A percentile compares a stretch with the other conserved stretches of the same genome.
phyloP scores from a whole-genome alignment of 305 asterid genomes.

The Plantago coronopus region DNA sequence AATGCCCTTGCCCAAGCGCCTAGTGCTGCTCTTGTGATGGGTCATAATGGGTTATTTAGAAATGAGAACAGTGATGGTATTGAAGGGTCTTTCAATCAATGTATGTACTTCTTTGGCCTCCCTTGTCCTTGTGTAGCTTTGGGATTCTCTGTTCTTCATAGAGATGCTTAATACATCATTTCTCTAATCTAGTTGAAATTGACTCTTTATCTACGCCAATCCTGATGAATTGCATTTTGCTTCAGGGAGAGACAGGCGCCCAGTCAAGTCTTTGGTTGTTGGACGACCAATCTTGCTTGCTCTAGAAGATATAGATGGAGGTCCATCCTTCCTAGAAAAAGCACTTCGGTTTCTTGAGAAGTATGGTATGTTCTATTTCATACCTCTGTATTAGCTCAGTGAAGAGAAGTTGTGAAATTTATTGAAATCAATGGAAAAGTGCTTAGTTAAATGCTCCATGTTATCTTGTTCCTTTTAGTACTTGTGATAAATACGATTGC shows the following conservation, averaged over 20 bases:
- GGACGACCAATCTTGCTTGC: constrained; percentile 99
- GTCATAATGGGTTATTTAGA: constrained; percentile 89
- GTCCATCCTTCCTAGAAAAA: constrained; percentile 96
- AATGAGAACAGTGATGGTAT: constrained; percentile 66
- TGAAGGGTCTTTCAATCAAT: constrained; percentile 87
- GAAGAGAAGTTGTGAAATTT: background rate
- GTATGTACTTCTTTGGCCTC: constrained; percentile 35
- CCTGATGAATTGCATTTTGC: constrained; percentile 26
- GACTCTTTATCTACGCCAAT: constrained; percentile 10
- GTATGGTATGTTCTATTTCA: constrained; percentile 73
- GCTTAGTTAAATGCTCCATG: constrained; percentile 19
- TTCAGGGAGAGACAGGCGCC: constrained; percentile 91
- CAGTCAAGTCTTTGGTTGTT: constrained; percentile 86
- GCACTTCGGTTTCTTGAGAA: constrained; percentile 96
- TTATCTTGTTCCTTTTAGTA: constrained; percentile 17
- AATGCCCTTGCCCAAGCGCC: constrained; percentile 98
- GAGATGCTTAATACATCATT: constrained; percentile 10
- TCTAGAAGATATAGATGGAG: constrained; percentile 96
- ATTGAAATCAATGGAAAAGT: constrained; percentile 1
- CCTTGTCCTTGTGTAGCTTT: constrained; percentile 17
- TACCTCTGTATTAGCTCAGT: constrained; percentile 17
- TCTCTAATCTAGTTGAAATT: constrained; percentile 9
- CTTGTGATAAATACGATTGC: constrained; percentile 18
- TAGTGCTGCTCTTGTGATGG: constrained; percentile 97
- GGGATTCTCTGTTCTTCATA: constrained; percentile 15